Conservation (phyloP, 1,284 basidiomycete species). For the Megacollybia platyphylla region DNA sequence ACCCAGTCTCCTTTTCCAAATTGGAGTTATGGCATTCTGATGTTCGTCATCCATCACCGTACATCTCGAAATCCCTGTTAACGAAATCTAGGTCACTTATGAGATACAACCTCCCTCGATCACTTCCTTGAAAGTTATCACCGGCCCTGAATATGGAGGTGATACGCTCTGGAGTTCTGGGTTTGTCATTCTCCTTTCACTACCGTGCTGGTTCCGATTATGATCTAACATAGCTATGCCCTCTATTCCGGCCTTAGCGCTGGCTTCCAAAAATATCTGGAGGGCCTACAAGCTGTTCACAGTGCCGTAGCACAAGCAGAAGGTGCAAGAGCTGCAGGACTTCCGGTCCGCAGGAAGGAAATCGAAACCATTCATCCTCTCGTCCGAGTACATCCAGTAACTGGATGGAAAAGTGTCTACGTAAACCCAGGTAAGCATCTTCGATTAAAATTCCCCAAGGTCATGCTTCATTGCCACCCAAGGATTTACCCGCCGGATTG, state of each 20-base stretch:
- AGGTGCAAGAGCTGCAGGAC: constrained; percentile 50
- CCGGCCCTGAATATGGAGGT: constrained; percentile 51
- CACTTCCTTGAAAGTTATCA: constrained; percentile 58
- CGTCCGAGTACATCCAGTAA: constrained; percentile 67
- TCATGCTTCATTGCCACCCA: constrained; percentile 6
- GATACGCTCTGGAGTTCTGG: constrained; percentile 65
- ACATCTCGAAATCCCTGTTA: not conserved
- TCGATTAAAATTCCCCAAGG: not conserved
- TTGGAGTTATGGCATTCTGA: constrained; percentile 78
- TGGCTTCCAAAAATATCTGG: constrained; percentile 54
- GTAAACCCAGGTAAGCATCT: constrained; percentile 45
- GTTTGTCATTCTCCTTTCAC: constrained; percentile 16
- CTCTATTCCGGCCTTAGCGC: constrained; percentile 62
- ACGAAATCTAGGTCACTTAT: constrained; percentile 34
- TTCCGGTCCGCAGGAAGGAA: constrained; percentile 49
- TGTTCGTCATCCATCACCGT: constrained; percentile 22
- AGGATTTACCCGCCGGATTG: constrained; percentile 60
- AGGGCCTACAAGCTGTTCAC: constrained; percentile 53
- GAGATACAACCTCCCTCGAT: constrained; percentile 64
- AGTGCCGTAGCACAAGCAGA: constrained; percentile 59
- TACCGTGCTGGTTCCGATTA: not conserved
- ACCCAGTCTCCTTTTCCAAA: constrained; percentile 59
- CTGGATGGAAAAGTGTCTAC: constrained; percentile 70
- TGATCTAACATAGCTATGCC: constrained; percentile 30
- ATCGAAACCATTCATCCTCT: constrained; percentile 62